These are phyloP conservation scores for Lobosporangium transversale DNA, from an alignment of 192 early-diverging fungal genomes.

Conservation along the genomic window DNA sequence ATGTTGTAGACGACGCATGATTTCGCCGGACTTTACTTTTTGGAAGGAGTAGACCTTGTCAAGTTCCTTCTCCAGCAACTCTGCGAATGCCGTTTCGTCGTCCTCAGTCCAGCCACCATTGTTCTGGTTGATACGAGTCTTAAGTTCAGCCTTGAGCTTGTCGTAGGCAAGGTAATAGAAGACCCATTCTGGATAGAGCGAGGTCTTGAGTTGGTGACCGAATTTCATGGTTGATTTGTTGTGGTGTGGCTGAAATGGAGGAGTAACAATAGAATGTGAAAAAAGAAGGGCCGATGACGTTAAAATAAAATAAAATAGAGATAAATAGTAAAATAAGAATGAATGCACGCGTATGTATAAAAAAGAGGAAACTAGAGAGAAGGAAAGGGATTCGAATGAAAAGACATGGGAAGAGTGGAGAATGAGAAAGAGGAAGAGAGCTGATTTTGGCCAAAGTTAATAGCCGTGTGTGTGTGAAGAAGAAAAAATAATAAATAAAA, in stretches of 20 bases:
- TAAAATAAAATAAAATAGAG: not conserved
- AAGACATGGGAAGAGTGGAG: not conserved
- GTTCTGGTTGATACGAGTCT: conserved; percentile 60
- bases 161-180: conserved; percentile 85
- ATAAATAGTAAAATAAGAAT: not conserved
- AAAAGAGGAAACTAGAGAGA: conserved; percentile 1
- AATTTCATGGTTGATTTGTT: conserved; percentile 80
- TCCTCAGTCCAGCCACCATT: conserved; percentile 80
- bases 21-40: conserved; percentile 78
- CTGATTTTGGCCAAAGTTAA: not conserved
- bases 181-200: conserved; percentile 87
- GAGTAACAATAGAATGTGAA: not conserved
- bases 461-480: no score
- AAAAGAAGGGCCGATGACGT: not conserved
- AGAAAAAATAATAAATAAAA: no score
- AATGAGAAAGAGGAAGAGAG: not conserved
- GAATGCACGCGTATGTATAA: not conserved
- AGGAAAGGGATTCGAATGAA: not conserved
- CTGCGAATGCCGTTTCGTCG: conserved; percentile 86
- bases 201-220: conserved; percentile 83
- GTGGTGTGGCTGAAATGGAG: not conserved
- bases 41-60: conserved; percentile 89
- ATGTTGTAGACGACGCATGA: conserved; percentile 74
- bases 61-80: conserved; percentile 88
- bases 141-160: conserved; percentile 87